These are phyloP conservation scores for Leccinum broughii DNA, from an alignment of 768 basidiomycete species.

Conservation along the genomic window DNA sequence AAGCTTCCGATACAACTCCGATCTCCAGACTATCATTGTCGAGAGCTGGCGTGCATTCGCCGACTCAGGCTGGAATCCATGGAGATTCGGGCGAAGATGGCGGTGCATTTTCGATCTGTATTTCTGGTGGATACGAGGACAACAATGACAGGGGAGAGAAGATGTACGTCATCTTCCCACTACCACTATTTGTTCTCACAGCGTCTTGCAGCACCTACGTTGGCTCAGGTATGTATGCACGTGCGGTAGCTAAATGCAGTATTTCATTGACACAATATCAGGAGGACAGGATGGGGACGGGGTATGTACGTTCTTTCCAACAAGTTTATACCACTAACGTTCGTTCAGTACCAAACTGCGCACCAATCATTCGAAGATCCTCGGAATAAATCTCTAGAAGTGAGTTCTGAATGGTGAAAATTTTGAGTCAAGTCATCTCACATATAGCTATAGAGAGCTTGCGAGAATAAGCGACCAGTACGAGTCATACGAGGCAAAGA, in stretches of 20 bases:
- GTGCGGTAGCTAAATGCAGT: neutral
- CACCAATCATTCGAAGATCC: constrained; percentile 26
- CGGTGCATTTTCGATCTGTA: constrained; percentile 42
- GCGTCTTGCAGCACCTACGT: constrained; percentile 32
- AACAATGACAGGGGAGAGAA: constrained; percentile 38
- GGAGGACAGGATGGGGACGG: constrained; percentile 25
- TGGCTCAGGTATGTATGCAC: constrained; percentile 32
- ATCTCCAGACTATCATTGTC: constrained; percentile 16
- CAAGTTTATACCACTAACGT: neutral
- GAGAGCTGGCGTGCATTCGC: constrained; percentile 36
- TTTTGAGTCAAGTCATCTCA: neutral
- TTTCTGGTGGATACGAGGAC: constrained; percentile 45
- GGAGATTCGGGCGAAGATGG: constrained; percentile 28
- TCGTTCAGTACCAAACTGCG: constrained; percentile 21
- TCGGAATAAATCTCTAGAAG: constrained; percentile 23
- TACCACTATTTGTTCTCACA: constrained; percentile 1
- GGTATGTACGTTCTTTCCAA: constrained; percentile 13
- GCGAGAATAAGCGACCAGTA: constrained; percentile 31
- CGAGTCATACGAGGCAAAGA: constrained; percentile 39
- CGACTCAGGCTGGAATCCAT: constrained; percentile 39
- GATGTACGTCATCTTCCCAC: constrained; percentile 32
- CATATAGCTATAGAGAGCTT: constrained; percentile 29
- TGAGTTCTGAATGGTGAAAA: constrained; percentile 3
- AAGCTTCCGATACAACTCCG: neutral
- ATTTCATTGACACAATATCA: neutral